Conservation (phyloP, 2,329 filamentous ascomycete species). For the Neoarthrinium moseri region DNA sequence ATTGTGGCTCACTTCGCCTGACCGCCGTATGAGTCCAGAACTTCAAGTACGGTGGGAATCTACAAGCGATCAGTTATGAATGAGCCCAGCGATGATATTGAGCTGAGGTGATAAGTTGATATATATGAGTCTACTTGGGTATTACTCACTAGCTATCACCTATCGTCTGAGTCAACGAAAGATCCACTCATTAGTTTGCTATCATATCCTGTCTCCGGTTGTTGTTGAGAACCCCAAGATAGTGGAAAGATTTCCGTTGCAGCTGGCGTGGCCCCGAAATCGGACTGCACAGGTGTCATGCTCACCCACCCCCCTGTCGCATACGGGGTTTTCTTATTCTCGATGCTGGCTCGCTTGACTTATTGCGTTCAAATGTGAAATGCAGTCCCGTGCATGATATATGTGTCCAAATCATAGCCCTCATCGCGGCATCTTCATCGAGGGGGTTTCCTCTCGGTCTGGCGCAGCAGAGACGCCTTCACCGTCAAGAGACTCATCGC, state of each 20-base stretch:
- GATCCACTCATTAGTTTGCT: not conserved
- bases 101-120: not conserved
- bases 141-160: not conserved
- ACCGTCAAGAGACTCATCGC: no score
- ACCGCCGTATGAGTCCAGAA: not conserved
- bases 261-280: constrained; percentile 6
- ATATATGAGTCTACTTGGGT: not conserved
- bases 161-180: not conserved
- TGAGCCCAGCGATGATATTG: not conserved
- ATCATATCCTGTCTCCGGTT: no score
- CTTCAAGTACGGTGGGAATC: not conserved
- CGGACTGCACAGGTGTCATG: constrained; percentile 3
- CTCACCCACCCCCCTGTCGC: no score
- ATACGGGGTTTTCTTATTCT: no score
- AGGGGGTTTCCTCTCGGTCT: no score
- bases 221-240: not conserved
- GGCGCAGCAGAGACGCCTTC: no score
- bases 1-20: not conserved
- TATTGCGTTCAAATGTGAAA: no score
- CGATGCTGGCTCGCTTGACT: no score
- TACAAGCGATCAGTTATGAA: constrained; percentile 4
- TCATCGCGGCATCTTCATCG: no score
- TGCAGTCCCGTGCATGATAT: not conserved
- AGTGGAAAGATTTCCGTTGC: constrained; percentile 1
- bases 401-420: not conserved